Base-by-base conservation (phyloP, 2,329 filamentous ascomycete species). In the Ophiostoma triangulosporum region DNA sequence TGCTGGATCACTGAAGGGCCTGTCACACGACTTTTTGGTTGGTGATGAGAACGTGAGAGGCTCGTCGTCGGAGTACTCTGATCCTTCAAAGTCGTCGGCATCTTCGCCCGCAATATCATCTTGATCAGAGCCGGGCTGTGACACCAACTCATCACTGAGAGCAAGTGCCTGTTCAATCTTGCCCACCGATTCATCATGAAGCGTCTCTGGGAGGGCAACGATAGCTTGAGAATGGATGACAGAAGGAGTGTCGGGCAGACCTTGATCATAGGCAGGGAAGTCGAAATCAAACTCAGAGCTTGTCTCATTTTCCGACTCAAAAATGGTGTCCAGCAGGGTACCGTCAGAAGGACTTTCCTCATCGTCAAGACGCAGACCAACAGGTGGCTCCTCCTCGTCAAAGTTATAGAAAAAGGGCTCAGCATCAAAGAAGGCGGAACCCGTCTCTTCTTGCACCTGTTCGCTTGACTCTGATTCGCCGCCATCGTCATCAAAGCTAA, bases 201-300 rank as follows among this genome's bases (percentile, higher is more conserved):
- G 24, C 15, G 6, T 46, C 15, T 46, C n/a, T 17, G 22, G 22
- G 12, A 26, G 20, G 12, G 4, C 11, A 9, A 20, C 22, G 14
- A 29, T 5, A n/a, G 26, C 20, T 4, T 9, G 31, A 2, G 35
- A 11, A 8, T 38, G 15, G 14, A 40, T 33, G 33, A 22, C 32
- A 17, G 33, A 11, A 15, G 24, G 6, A 7, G 32, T 43, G 17
- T 12, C 6, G 15, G n/a, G 33, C 33, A 31, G 15, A 35, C 14
- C 38, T 26, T 52, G 46, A 1, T 49, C 50, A 11, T 55, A 55
- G 4, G 24, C 24, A 5, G 54, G 54, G 1, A 55, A 32, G 6
- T 52, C 50, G 20, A 55, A 49, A 1, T 48, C 31, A 9, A 53
- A 32, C 6, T 54, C 54, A 1, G 48, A 27, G 17, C 26, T 40